A percentile compares a stretch with the other conserved stretches of the same genome.
These are phyloP conservation scores for Volvox reticuliferus DNA, from an alignment of 139 green algal species.

Conservation along the genomic window DNA sequence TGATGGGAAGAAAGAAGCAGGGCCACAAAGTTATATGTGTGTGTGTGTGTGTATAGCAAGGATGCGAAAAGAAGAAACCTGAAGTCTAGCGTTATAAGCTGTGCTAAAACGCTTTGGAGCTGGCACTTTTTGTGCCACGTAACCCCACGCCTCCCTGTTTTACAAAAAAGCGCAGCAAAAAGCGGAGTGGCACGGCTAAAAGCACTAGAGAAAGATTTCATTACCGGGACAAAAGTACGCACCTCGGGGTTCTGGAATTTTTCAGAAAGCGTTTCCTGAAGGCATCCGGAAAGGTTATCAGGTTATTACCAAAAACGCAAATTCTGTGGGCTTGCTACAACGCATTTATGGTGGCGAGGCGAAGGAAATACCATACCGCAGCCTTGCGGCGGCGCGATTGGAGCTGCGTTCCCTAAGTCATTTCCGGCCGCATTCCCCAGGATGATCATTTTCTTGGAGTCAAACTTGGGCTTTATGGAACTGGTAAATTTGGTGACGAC, in stretches of 20 bases:
- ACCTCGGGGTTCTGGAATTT: too few species aligned
- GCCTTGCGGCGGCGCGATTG: background rate
- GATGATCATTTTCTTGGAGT: conserved; percentile 90
- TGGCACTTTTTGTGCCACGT: too few species aligned
- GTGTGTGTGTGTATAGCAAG: too few species aligned
- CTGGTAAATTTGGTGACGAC: conserved; percentile 75
- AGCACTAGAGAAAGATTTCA: too few species aligned
- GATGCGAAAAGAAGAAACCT: too few species aligned
- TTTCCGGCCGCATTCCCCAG: conserved; percentile 43
- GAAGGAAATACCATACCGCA: background rate
- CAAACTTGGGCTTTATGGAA: conserved; percentile 87
- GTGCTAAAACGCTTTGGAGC: too few species aligned
- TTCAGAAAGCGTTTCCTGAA: too few species aligned
- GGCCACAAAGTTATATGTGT: background rate
- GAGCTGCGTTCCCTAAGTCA: background rate
- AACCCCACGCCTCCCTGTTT: too few species aligned
- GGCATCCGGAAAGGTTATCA: background rate
- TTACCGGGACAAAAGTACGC: too few species aligned
- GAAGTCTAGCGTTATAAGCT: too few species aligned
- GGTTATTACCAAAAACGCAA: background rate
- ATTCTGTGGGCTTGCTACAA: background rate
- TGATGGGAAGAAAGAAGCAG: background rate
- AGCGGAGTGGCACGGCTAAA: too few species aligned
- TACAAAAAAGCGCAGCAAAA: too few species aligned
- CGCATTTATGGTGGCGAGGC: background rate